Evolutionary conservation across 352 stramenopile species (phyloP).

Genomic region (Hyaloperonospora arabidopsidis): DNA sequence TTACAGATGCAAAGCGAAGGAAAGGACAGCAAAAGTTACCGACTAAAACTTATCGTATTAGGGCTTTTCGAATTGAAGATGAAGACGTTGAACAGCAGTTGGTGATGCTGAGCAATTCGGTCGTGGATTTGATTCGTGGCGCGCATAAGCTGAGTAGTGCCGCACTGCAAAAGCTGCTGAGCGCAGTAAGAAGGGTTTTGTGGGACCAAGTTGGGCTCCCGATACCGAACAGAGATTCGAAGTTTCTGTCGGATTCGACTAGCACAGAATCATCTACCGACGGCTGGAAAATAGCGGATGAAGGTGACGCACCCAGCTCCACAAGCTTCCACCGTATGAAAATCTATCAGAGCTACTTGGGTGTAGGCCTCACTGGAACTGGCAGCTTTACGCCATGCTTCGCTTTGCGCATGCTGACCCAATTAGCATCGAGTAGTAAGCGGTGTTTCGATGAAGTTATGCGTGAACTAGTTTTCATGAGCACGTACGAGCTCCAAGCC

Average conservation of each 20-base stretch:
- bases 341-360: slow-evolving; percentile 76
- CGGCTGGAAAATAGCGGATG: slow-evolving; percentile 24
- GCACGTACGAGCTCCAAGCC: slow-evolving; percentile 40
- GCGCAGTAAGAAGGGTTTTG: slow-evolving; percentile 55
- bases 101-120: slow-evolving; percentile 77
- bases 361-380: slow-evolving; percentile 50
- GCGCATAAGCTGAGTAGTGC: slow-evolving; percentile 56
- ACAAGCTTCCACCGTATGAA: slow-evolving; percentile 59
- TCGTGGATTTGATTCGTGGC: slow-evolving; percentile 78
- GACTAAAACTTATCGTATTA: slow-evolving; percentile 70
- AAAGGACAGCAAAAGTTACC: slow-evolving; percentile 62
- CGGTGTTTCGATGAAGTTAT: slow-evolving; percentile 71
- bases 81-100: slow-evolving; percentile 85
- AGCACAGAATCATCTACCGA: slow-evolving; percentile 9
- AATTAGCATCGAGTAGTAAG: slow-evolving; percentile 62
- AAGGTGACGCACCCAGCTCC: slow-evolving; percentile 33
- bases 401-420: slow-evolving; percentile 72
- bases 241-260: slow-evolving; percentile 2
- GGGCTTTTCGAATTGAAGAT: slow-evolving; percentile 66
- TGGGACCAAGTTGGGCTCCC: slow-evolving; percentile 65
- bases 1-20: slow-evolving; percentile 68
- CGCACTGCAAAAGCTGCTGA: slow-evolving; percentile 50
- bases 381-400: slow-evolving; percentile 67
- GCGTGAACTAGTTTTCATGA: slow-evolving; percentile 65
- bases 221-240: slow-evolving; percentile 22